Conservation (phyloP, 768 basidiomycete species). For the Collybia mongolica region DNA sequence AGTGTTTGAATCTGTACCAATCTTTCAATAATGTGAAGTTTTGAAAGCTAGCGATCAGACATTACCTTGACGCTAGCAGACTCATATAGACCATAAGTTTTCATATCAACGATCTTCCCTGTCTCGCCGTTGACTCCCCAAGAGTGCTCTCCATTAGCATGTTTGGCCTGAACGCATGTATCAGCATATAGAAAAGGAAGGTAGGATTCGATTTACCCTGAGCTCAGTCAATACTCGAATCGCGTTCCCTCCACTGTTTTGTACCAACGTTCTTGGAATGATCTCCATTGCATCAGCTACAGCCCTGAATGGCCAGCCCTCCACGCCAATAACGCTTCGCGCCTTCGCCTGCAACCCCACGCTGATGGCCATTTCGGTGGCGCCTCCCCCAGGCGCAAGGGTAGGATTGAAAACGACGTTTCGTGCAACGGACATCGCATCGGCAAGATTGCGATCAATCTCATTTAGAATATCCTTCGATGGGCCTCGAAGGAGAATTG, state of each 20-base stretch:
- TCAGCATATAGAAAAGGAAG: conserved; percentile 9
- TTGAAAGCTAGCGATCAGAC: neutral
- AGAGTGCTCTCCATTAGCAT: conserved; percentile 85
- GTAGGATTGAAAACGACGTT: conserved; percentile 96
- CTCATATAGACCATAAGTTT: conserved; percentile 89
- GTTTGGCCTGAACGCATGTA: conserved; percentile 70
- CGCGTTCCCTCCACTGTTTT: conserved; percentile 94
- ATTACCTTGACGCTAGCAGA: conserved; percentile 91
- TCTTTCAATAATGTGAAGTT: neutral
- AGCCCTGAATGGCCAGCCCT: conserved; percentile 88
- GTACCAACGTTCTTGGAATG: conserved; percentile 91
- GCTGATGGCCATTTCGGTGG: conserved; percentile 97
- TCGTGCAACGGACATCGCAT: conserved; percentile 96
- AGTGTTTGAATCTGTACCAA: conserved; percentile 79
- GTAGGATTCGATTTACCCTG: conserved; percentile 52
- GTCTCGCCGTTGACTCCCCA: conserved; percentile 97
- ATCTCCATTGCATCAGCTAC: conserved; percentile 98
- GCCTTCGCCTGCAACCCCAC: conserved; percentile 84
- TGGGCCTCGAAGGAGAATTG: conserved; percentile 94
- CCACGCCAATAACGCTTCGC: conserved; percentile 79
- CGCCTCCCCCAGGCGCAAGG: conserved; percentile 94
- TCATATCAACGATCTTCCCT: conserved; percentile 96
- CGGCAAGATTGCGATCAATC: conserved; percentile 95
- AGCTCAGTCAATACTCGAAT: conserved; percentile 93
- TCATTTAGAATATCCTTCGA: conserved; percentile 98